phyloP scores from a whole-genome alignment of 371 early-diverging fungal genomes.

The Lichtheimia hyalospora region DNA sequence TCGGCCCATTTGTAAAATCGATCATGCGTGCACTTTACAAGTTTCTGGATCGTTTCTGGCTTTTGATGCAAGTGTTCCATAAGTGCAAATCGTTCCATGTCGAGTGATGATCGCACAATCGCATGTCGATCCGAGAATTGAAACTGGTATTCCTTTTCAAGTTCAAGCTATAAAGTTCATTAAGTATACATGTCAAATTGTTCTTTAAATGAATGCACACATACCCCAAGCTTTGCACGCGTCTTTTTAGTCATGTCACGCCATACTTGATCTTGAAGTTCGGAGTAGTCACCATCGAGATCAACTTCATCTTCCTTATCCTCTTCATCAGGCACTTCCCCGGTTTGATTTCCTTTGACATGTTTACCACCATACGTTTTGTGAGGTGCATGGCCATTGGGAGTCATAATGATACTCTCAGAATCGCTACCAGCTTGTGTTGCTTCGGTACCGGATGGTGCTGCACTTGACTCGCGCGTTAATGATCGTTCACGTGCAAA shows the following conservation, averaged over 20 bases:
- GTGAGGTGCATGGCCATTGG: constrained; percentile 16
- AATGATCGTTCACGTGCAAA: constrained; percentile 22
- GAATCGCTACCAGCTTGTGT: constrained; percentile 11
- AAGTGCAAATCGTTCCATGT: constrained; percentile 56
- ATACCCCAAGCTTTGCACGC: constrained; percentile 52
- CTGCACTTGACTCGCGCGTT: constrained; percentile 24
- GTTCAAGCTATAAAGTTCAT: constrained; percentile 22
- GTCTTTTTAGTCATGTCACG: constrained; percentile 61
- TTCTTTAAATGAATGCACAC: not conserved
- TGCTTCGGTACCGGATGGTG: constrained; percentile 11
- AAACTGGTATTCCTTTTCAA: constrained; percentile 53
- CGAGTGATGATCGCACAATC: constrained; percentile 45
- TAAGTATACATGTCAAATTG: not conserved
- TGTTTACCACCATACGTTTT: constrained; percentile 24
- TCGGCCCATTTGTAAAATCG: constrained; percentile 39
- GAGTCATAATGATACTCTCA: constrained; percentile 21
- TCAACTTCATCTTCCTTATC: constrained; percentile 48
- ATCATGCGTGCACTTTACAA: constrained; percentile 32
- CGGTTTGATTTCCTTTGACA: constrained; percentile 5
- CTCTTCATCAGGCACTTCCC: constrained; percentile 31
- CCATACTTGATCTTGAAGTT: constrained; percentile 61
- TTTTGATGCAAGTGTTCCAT: constrained; percentile 52
- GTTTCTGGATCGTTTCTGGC: constrained; percentile 28
- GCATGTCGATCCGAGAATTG: constrained; percentile 58
- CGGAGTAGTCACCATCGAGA: constrained; percentile 47